phyloP scores from a whole-genome alignment of 1,284 basidiomycete species.

The Ganoderma lingzhi region DNA sequence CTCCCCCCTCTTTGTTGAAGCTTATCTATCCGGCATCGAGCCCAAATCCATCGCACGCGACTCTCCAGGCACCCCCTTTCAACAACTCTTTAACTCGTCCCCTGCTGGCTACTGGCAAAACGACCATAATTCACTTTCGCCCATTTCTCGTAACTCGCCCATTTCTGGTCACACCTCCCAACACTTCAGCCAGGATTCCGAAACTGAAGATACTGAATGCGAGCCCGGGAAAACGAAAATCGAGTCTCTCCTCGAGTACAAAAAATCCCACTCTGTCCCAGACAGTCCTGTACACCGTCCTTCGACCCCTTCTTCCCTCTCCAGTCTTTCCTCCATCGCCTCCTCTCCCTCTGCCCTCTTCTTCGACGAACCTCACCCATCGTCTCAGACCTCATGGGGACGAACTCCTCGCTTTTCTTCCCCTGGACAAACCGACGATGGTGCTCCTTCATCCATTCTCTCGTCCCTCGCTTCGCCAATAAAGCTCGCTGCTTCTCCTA shows the following conservation, averaged over 20 bases:
- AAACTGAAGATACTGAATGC: constrained; percentile 11
- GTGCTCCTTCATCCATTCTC: neutral
- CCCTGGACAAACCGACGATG: constrained; percentile 10
- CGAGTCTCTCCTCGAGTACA: constrained; percentile 31
- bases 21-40: constrained; percentile 16
- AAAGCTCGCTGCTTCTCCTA: constrained; percentile 6
- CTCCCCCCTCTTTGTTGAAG: constrained; percentile 24
- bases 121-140: constrained; percentile 32
- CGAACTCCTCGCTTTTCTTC: constrained; percentile 14
- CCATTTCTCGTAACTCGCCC: constrained; percentile 28
- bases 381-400: constrained; percentile 26
- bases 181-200: constrained; percentile 1
- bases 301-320: constrained; percentile 28
- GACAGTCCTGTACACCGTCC: constrained; percentile 18
- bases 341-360: constrained; percentile 31
- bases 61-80: constrained; percentile 34
- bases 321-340: constrained; percentile 33
- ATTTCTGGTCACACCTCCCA: neutral
- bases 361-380: constrained; percentile 16
- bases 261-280: constrained; percentile 21
- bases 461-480: constrained; percentile 24
- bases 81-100: constrained; percentile 35
- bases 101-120: constrained; percentile 34
- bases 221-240: constrained; percentile 22
- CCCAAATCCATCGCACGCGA: constrained; percentile 23